A percentile compares a stretch with the other conserved stretches of the same genome.
These are phyloP conservation scores for Alternaria triticina DNA, from an alignment of 2,329 filamentous ascomycete species.

Conservation along the genomic window DNA sequence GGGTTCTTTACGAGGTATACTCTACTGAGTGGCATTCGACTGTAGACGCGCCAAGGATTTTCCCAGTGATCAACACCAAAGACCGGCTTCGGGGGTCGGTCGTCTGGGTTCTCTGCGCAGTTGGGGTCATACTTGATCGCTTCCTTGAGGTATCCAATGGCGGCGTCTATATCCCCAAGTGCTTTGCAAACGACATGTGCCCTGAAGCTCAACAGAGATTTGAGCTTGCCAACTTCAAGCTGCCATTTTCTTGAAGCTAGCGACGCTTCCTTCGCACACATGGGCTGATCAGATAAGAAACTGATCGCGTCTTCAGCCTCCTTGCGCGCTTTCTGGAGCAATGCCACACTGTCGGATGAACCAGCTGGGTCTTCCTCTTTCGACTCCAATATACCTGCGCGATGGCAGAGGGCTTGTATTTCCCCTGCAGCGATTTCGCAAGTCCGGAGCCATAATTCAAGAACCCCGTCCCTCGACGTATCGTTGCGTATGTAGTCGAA, in stretches of 20 bases:
- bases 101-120: not conserved
- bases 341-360: not conserved
- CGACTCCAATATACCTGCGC: not conserved
- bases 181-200: slow-evolving; percentile 11
- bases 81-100: not conserved
- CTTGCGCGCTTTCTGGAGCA: slow-evolving; percentile 2
- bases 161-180: slow-evolving; percentile 9
- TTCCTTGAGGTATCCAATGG: slow-evolving; percentile 8
- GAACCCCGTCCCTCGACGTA: not conserved
- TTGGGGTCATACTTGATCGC: slow-evolving; percentile 7
- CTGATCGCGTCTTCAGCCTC: slow-evolving; percentile 6
- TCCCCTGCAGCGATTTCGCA: not conserved
- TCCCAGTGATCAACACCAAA: not conserved
- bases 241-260: not conserved
- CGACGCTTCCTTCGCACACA: not conserved
- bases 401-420: not conserved
- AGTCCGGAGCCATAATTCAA: not conserved
- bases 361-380: not conserved
- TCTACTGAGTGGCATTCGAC: not conserved
- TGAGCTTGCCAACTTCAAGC: not conserved
- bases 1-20: not conserved
- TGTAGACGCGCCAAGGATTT: too few species aligned
- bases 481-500: not conserved
- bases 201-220: slow-evolving; percentile 4
- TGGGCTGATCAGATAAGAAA: not conserved